Evolutionary conservation across 805 yeast species (phyloP), one percentile per base, ranked within the genome.

Genomic region (Komagataella populi): DNA sequence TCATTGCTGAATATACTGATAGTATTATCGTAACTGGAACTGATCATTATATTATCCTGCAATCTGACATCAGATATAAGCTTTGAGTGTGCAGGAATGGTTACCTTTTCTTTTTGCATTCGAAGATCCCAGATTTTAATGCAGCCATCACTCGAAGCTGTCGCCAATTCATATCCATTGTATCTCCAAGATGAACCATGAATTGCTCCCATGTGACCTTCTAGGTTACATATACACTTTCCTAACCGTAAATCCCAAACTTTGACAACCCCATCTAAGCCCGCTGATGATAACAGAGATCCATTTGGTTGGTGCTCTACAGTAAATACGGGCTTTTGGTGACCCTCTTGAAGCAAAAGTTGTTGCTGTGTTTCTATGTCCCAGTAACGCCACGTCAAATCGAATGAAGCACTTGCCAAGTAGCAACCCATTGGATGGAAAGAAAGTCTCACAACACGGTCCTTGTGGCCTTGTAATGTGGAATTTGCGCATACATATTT

Each of bases 221-320:
- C 70, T 3, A 88, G 63, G 7, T 71, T 64, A 62, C 77, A 70
- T 1, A 86, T 72, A 0, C 79, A 70, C 51, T 77, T 72, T 3
- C 97, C 98, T 0, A 84, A 72, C 50, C 99, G 68, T 45, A 91
- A 63, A 66, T 91, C 99, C 97, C 97, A 91, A 2, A 90, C 62
- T 47, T 83, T 69, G 0, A 80, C 81, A 17, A 80, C 65, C 0
- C 83, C 84, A 64, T 91, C 97, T 5, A 82, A 66, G 0, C 96
- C 96, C 3, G 83, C 93, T 10, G 87, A 78, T 0, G 84, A 83
- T 6, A 84, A 58, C 5, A 91, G 63, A 2, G 91, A 71, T 1
- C 98, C 97, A 59, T 87, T 95, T 0, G 74, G 73, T 54, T 89
- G 95, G 55, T 84, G 75, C 1, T 77, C 66, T 3, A 85, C 63